Conservation (phyloP, 371 early-diverging fungal species). For the Rhizopus sp. region DNA sequence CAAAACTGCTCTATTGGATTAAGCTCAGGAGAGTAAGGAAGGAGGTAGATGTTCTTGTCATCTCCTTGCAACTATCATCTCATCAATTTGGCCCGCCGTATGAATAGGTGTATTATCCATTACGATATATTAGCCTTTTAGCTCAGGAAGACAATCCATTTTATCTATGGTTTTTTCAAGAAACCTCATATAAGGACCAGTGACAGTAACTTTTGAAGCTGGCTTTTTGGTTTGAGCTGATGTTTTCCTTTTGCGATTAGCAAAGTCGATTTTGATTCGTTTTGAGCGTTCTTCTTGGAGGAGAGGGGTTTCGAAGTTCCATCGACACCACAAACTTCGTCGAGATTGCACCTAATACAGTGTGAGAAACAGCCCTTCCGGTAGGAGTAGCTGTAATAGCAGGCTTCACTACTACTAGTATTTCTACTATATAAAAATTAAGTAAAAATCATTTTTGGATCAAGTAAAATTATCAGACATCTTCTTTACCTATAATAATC, state of each 20-base stretch:
- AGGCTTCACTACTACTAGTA: too few relatives aligned
- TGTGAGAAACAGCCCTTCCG: constrained; percentile 5
- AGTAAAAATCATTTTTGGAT: too few relatives aligned
- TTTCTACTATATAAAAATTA: too few relatives aligned
- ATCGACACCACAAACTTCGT: too few relatives aligned
- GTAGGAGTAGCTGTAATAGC: constrained; percentile 6
- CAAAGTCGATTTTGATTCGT: too few relatives aligned
- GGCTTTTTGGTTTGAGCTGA: too few relatives aligned
- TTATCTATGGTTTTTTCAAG: constrained; percentile 23
- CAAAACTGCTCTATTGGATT: constrained; percentile 16
- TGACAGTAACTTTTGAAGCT: constrained; percentile 9
- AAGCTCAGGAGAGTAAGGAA: constrained; percentile 8
- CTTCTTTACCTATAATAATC: too few relatives aligned
- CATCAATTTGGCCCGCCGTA: constrained; percentile 18
- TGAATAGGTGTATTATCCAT: constrained; percentile 22
- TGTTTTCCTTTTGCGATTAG: too few relatives aligned
- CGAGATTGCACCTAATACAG: constrained; percentile 7
- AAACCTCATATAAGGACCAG: constrained; percentile 16
- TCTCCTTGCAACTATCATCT: constrained; percentile 16
- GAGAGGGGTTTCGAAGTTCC: too few relatives aligned
- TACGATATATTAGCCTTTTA: too few relatives aligned
- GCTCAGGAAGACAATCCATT: constrained; percentile 14
- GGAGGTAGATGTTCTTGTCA: constrained; percentile 16
- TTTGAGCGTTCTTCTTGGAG: too few relatives aligned
- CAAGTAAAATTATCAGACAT: too few relatives aligned